Percentiles rank a stretch among this genome's conserved stretches.
Evolutionary conservation across 352 stramenopile genomes (phyloP).

Genomic region (Pythium rishiriense): DNA sequence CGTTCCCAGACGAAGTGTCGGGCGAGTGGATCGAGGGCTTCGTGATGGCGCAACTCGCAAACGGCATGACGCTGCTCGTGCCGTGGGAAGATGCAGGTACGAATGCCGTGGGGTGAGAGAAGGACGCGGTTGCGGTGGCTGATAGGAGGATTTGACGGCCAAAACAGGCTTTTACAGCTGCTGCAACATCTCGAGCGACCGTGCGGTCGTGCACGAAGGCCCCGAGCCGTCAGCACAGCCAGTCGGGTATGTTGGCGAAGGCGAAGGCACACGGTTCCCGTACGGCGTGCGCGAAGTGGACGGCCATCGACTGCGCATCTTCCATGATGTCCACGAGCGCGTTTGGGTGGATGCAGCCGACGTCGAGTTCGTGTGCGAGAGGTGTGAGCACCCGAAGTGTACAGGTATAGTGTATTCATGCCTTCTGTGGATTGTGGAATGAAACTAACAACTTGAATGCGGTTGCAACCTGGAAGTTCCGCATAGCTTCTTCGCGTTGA

Average conservation of each 20-base stretch:
- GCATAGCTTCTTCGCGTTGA: conserved; percentile 64
- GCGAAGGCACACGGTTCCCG: conserved; percentile 38
- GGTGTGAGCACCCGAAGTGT: conserved; percentile 45
- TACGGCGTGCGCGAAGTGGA: conserved; percentile 46
- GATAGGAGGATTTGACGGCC: not conserved
- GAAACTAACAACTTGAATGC: not conserved
- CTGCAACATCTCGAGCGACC: conserved; percentile 37
- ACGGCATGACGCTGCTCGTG: conserved; percentile 43
- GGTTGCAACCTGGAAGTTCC: conserved; percentile 19
- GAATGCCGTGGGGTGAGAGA: not conserved
- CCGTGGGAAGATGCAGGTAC: conserved; percentile 52
- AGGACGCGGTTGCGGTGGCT: not conserved
- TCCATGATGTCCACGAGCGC: conserved; percentile 42
- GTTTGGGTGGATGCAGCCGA: conserved; percentile 60
- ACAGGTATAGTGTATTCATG: conserved; percentile 38
- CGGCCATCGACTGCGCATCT: conserved; percentile 33
- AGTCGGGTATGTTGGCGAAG: conserved; percentile 35
- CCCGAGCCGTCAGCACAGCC: conserved; percentile 28
- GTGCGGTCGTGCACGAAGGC: conserved; percentile 42
- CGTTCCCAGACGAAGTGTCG: conserved; percentile 33
- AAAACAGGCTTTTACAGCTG: conserved; percentile 39
- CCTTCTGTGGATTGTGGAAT: not conserved
- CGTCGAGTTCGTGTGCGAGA: conserved; percentile 46
- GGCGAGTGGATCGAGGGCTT: conserved; percentile 41
- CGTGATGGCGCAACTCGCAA: conserved; percentile 51